Evolutionary conservation across 2,329 filamentous ascomycete genomes (phyloP), one percentile per base, ranked within the genome.

Genomic region (Penicillium sp.): DNA sequence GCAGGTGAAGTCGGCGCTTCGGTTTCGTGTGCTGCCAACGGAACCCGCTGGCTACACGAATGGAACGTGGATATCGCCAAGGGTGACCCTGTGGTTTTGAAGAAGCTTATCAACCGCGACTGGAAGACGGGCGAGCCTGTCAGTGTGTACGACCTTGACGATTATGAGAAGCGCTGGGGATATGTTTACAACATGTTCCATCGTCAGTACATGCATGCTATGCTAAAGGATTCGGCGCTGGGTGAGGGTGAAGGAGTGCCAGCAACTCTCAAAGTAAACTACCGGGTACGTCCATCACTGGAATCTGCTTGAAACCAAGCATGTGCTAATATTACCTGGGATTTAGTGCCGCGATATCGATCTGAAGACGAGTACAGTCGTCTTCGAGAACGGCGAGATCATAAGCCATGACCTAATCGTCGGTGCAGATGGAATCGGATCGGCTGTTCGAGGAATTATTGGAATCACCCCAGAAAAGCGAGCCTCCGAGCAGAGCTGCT

Each of bases 111-210:
- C 75, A 88, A 86, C 69, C 82, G 84, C 4, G 86, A 89, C 72
- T 90, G 87, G 87, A 82, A 83, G 69, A 89, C 86, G 1, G 87
- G 87, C 0, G 83, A 89, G 72, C 82, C 84, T 0, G 80, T 86
- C 25, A 88, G 82, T 62, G 83, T 86, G 0, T 89, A 87, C 64
- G 81, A 84, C 63, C 72, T 90, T 19, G 80, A 75, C 12, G 86
- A 89, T 67, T 89, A 89, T 57, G 82, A 89, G 71, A 69, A 84
- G 73, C 78, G 77, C 54, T 89, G 86, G 86, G 86, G 86, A 13
- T 82, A 84, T 70, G 81, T 83, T 0, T 87, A 88, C 70, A 86
- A 88, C 71, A 88, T 88, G 84, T 89, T 89, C 63, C 86, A 89
- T 67, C 78, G 86, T 0, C 84, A 87, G 66, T 81, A 88, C 60